phyloP scores from a whole-genome alignment of 371 early-diverging fungal species.

The Rhizopus microsporus region DNA sequence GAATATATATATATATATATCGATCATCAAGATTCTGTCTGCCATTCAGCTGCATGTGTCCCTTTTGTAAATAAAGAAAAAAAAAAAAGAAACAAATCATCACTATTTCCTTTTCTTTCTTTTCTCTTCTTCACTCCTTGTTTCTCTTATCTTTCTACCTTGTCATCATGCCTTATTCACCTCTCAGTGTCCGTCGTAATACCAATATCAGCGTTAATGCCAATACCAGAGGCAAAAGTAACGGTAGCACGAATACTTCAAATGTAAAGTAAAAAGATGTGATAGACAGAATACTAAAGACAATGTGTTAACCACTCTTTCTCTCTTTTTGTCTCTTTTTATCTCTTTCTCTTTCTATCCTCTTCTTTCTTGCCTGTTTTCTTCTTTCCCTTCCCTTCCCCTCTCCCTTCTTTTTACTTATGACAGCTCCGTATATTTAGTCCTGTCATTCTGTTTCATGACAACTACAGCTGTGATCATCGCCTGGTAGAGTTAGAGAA shows the following conservation, averaged over 20 bases:
- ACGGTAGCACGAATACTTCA: too few species aligned
- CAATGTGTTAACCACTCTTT: too few species aligned
- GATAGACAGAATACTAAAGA: too few species aligned
- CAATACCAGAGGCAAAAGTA: too few species aligned
- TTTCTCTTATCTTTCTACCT: too few species aligned
- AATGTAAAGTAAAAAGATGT: too few species aligned
- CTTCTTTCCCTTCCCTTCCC: neutral
- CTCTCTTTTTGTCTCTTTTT: neutral
- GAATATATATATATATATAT: neutral
- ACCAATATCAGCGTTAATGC: too few species aligned
- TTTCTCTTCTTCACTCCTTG: too few species aligned
- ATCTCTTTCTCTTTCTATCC: neutral
- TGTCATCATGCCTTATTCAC: too few species aligned
- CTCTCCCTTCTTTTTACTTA: neutral
- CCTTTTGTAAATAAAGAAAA: neutral
- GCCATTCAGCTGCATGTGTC: neutral
- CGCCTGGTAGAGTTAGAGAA: conserved; percentile 20
- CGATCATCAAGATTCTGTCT: conserved; percentile 4
- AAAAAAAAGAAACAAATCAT: too few species aligned
- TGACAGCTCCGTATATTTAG: conserved; percentile 28
- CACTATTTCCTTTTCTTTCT: too few species aligned
- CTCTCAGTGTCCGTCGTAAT: too few species aligned
- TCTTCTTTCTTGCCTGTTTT: neutral
- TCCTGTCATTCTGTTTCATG: conserved; percentile 29
- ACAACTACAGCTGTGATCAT: conserved; percentile 16